A percentile compares a stretch with the other conserved stretches of the same genome.
Evolutionary conservation across 1,284 basidiomycete genomes (phyloP).

Genomic region (Leccinum angustisporum): DNA sequence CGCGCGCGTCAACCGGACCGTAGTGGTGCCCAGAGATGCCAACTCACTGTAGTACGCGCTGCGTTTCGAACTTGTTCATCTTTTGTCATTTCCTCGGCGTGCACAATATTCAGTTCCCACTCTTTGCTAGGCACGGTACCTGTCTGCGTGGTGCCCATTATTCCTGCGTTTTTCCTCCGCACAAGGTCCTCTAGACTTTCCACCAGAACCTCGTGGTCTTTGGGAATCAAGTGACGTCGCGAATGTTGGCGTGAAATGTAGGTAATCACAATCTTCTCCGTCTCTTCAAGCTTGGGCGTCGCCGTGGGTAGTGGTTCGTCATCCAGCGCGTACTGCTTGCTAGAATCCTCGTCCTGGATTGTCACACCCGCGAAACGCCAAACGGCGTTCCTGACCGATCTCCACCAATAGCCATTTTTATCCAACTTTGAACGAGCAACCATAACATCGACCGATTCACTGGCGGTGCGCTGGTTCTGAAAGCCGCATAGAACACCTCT

Average conservation of each 20-base stretch:
- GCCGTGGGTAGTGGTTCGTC: slow-evolving; percentile 12
- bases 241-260: slow-evolving; percentile 72
- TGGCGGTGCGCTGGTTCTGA: slow-evolving; percentile 66
- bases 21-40: not conserved
- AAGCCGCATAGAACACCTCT: slow-evolving; percentile 61
- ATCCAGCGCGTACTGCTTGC: not conserved
- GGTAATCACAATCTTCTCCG: slow-evolving; percentile 60
- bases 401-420: slow-evolving; percentile 63
- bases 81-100: slow-evolving; percentile 66
- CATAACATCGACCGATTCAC: slow-evolving; percentile 51
- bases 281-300: slow-evolving; percentile 23
- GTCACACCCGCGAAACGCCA: slow-evolving; percentile 60
- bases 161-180: slow-evolving; percentile 39
- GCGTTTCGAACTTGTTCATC: slow-evolving; percentile 68
- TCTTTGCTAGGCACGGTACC: slow-evolving; percentile 29
- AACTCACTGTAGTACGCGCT: slow-evolving; percentile 63
- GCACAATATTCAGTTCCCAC: slow-evolving; percentile 65
- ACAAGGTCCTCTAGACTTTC: slow-evolving; percentile 54
- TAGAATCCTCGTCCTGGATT: slow-evolving; percentile 7
- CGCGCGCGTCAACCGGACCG: slow-evolving; percentile 3
- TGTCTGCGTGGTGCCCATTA: not conserved
- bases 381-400: slow-evolving; percentile 58
- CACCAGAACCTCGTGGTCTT: slow-evolving; percentile 62
- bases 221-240: slow-evolving; percentile 55
- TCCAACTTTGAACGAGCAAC: slow-evolving; percentile 24